Conservation (phyloP, 2,329 filamentous ascomycete species). For the Alternaria sp. region DNA sequence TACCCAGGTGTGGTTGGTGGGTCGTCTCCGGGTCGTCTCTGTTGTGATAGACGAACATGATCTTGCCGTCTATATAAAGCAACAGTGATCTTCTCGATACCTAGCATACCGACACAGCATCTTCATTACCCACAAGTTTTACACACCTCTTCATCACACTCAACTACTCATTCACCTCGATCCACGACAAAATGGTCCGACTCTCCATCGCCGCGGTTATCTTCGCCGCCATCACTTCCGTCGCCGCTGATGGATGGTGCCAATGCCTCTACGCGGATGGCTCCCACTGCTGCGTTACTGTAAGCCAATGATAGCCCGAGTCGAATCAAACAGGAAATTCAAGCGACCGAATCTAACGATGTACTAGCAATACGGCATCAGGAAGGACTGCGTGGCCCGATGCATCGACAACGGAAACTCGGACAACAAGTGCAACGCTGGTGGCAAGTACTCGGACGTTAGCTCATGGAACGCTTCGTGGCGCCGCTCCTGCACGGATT, state of each 20-base stretch:
- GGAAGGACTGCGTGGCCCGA: neutral
- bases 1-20: neutral
- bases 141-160: neutral
- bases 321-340: neutral
- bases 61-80: neutral
- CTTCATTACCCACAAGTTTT: neutral
- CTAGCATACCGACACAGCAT: neutral
- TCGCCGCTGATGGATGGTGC: constrained; percentile 4
- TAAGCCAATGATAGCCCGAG: neutral
- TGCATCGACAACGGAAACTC: constrained; percentile 4
- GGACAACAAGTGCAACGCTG: constrained; percentile 2
- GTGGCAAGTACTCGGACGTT: constrained; percentile 8
- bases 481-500: neutral
- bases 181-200: constrained; percentile 4
- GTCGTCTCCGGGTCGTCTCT: neutral
- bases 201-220: neutral
- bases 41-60: neutral
- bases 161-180: neutral
- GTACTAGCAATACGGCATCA: neutral
- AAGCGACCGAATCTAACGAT: neutral
- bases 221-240: constrained; percentile 1
- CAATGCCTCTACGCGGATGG: constrained; percentile 7
- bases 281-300: constrained; percentile 10
- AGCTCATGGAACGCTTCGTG: neutral
- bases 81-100: neutral